These are phyloP conservation scores for Fraxinus dipetala DNA, from an alignment of 305 asterid species.

Conservation along the genomic window DNA sequence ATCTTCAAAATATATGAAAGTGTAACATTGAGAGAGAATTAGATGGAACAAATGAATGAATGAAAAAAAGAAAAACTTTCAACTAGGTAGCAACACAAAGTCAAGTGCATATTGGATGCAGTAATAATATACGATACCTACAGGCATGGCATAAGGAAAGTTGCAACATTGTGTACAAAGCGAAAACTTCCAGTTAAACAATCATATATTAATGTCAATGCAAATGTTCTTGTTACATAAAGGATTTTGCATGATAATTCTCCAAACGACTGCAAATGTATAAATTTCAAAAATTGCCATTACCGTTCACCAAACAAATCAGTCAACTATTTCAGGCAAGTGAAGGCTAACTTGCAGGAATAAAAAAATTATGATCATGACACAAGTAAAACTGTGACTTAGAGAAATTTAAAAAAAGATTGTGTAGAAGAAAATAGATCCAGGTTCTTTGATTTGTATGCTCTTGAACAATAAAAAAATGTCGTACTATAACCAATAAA, in stretches of 20 bases:
- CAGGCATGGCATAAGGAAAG: neutral
- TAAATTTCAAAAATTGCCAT: neutral
- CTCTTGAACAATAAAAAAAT: neutral
- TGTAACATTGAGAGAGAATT: neutral
- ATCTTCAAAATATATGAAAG: constrained; percentile 5
- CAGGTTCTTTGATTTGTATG: neutral
- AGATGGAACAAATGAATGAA: neutral
- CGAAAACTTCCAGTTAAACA: neutral
- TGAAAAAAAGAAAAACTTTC: neutral
- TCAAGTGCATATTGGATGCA: neutral
- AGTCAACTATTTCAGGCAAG: neutral
- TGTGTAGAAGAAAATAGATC: neutral
- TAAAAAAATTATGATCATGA: neutral
- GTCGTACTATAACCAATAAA: neutral
- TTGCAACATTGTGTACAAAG: neutral
- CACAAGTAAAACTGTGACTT: neutral
- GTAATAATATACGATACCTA: neutral
- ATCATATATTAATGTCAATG: neutral
- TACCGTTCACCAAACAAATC: neutral
- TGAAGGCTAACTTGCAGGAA: neutral
- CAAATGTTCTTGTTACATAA: neutral
- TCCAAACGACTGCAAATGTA: neutral
- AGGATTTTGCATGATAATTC: neutral
- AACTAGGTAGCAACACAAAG: neutral
- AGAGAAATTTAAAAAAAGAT: neutral